Conservation (phyloP, 2,329 filamentous ascomycete species). For the Macrophomina pseudophaseolina region DNA sequence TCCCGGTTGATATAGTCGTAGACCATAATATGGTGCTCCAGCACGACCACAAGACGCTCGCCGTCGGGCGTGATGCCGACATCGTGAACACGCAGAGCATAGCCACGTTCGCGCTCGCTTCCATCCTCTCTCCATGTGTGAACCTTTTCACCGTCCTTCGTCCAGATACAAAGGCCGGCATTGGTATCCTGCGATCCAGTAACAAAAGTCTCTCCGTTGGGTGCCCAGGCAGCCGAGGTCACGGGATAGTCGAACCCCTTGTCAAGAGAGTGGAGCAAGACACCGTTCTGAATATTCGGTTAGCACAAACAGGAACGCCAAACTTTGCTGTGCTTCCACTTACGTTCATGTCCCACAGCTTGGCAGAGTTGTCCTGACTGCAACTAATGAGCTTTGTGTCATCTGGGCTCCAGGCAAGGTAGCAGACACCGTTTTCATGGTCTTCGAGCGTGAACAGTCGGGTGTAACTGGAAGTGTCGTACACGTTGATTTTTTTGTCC, state of each 20-base stretch:
- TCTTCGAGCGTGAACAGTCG: constrained; percentile 67
- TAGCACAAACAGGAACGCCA: background rate
- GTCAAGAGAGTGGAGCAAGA: constrained; percentile 65
- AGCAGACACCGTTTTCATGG: constrained; percentile 77
- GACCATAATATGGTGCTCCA: constrained; percentile 73
- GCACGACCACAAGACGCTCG: constrained; percentile 77
- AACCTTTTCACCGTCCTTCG: constrained; percentile 64
- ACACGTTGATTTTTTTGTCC: constrained; percentile 78
- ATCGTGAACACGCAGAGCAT: constrained; percentile 75
- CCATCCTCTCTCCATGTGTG: constrained; percentile 68
- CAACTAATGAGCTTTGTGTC: constrained; percentile 86
- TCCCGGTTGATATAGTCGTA: constrained; percentile 80
- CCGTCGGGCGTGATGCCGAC: constrained; percentile 83
- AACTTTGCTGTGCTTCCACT: constrained; percentile 6
- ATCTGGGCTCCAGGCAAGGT: constrained; percentile 90
- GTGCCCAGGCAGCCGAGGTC: constrained; percentile 87
- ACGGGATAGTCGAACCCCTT: constrained; percentile 78
- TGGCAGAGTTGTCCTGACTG: constrained; percentile 70
- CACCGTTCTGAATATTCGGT: constrained; percentile 37
- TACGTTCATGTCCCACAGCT: constrained; percentile 69
- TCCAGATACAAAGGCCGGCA: constrained; percentile 59
- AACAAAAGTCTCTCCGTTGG: constrained; percentile 77
- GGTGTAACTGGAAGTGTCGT: constrained; percentile 74
- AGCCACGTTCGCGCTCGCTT: constrained; percentile 20
- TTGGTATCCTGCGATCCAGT: constrained; percentile 59